These are phyloP conservation scores for Ilex asprella DNA, from an alignment of 257 asterid genomes.

Conservation along the genomic window DNA sequence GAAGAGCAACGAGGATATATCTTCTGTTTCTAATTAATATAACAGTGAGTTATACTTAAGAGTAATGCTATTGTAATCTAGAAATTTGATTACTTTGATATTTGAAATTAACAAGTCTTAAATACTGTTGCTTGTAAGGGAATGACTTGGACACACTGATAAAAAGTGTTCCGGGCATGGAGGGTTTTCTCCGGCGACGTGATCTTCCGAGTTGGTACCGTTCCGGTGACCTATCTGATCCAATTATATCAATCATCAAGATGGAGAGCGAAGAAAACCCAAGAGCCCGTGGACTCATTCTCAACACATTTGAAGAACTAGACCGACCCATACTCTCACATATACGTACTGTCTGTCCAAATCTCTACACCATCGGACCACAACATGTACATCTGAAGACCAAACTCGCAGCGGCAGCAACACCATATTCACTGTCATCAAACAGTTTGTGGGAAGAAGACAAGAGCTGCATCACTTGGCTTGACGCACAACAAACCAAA, in stretches of 20 bases:
- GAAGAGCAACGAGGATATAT: too few species aligned
- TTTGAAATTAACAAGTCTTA: too few species aligned
- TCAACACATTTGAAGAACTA: slow-evolving; percentile 58
- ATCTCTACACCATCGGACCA: slow-evolving; percentile 51
- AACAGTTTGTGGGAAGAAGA: slow-evolving; percentile 45
- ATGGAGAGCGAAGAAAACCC: slow-evolving; percentile 28
- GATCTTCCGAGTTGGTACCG: slow-evolving; percentile 27
- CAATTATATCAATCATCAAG: slow-evolving; percentile 6
- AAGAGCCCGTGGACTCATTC: slow-evolving; percentile 41
- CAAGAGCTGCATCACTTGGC: slow-evolving; percentile 38
- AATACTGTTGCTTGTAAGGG: slow-evolving; percentile 7
- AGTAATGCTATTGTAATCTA: too few species aligned
- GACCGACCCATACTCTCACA: slow-evolving; percentile 42
- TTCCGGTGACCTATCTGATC: slow-evolving; percentile 15
- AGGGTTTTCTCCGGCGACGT: slow-evolving; percentile 28
- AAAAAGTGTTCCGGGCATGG: slow-evolving; percentile 25
- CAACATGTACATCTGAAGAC: slow-evolving; percentile 43
- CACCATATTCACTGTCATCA: slow-evolving; percentile 1
- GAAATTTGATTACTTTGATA: too few species aligned
- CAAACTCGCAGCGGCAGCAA: background rate
- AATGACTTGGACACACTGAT: slow-evolving; percentile 38
- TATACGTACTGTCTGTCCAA: slow-evolving; percentile 38
- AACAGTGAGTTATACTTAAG: too few species aligned
- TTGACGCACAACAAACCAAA: slow-evolving; percentile 29
- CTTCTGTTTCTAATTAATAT: too few species aligned